Base-by-base conservation (phyloP, 2,329 filamentous ascomycete genomes). In the Penicillium sp. region DNA sequence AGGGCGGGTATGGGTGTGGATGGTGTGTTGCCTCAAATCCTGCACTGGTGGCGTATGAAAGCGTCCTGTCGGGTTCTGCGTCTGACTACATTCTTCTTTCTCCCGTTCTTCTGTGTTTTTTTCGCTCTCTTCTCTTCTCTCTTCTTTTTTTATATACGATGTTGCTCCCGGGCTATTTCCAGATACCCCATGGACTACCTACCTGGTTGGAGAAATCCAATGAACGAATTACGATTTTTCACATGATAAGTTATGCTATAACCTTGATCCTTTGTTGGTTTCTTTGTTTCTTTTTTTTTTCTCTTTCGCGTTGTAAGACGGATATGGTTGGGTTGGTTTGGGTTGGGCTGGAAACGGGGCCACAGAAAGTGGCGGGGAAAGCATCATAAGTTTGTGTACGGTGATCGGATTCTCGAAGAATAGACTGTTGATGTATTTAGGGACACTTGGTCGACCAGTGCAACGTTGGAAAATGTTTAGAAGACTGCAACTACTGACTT, bases 11-110 rank as follows among this genome's bases (percentile, higher is more conserved):
- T 38, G 42, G 59, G 50, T 51, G 35, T 59, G 57, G 46, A 43
- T 31, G 40, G 40, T 38, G 54, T 40, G 31, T 48, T 58, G 37
- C 50, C 41, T 33, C 29, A 35, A 35, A 42, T 54, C 50, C 48
- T 52, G 48, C 54, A 51, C 58, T 42, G 62, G 55, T 54, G 62
- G 63, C 58, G 63, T 57, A 54, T 40, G 51, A 48, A 40, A 55
- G 37, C 35, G 33, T 35, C 25, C 21, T 43, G 23, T 31, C 23
- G 9, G 42, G 17, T 19, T 40, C 42, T 51, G 5, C 27, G 38
- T n/a, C 23, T 55, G 31, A 23, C 23, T 42, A 54, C 42, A 25
- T 23, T 50, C 43, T 17, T 25, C 35, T 35, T 17, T 47, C 29
- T 35, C 7, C 7, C 12, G 46, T 21, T 33, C 38, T 50, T 27